Conservation (phyloP, 208 protist genomes). For the Trichomonas gallinae region DNA sequence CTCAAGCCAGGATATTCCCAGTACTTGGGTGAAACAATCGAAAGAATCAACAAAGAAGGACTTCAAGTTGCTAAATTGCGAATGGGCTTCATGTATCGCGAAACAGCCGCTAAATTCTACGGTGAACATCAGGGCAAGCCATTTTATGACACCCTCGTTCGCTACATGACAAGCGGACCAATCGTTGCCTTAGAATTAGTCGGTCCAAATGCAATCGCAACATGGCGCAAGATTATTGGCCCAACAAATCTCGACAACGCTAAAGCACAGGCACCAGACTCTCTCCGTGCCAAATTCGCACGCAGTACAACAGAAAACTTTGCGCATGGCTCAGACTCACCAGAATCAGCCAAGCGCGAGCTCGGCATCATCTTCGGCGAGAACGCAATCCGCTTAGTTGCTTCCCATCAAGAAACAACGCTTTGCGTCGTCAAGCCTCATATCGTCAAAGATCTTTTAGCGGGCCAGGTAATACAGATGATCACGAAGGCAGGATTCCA, state of each 20-base stretch:
- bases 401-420: background rate
- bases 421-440: background rate
- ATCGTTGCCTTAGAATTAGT: background rate
- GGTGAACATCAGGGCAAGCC: background rate
- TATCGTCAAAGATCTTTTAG: background rate
- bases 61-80: background rate
- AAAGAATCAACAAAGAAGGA: background rate
- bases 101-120: background rate
- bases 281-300: background rate
- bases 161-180: background rate
- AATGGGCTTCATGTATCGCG: background rate
- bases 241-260: constrained; percentile 18
- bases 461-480: background rate
- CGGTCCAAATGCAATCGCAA: background rate
- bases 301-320: background rate
- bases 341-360: background rate
- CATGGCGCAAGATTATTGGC: constrained; percentile 13
- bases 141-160: background rate
- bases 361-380: background rate
- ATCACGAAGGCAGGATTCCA: background rate
- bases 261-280: background rate
- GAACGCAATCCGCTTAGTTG: background rate
- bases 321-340: constrained; percentile 5
- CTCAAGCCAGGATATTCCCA: background rate
- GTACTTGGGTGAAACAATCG: background rate